Conservation (phyloP, 257 asterid species). For the Plantago elongata region DNA sequence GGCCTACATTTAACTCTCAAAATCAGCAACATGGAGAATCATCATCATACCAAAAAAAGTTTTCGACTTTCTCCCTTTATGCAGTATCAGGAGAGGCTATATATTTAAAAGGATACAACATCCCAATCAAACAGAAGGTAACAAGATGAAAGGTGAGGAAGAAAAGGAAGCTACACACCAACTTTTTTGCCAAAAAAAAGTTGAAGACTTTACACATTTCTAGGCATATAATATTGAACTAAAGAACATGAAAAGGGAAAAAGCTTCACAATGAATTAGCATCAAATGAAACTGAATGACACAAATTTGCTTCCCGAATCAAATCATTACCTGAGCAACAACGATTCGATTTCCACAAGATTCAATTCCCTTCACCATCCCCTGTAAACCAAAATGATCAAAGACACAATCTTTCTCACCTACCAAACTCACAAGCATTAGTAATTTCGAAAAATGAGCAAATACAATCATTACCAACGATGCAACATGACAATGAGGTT, state of each 20-base stretch:
- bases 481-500: constrained; percentile 29
- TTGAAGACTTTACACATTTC: too few relatives aligned
- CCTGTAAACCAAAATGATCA: constrained; percentile 27
- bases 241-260: too few relatives aligned
- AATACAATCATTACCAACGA: constrained; percentile 35
- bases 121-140: background rate
- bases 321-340: constrained; percentile 33
- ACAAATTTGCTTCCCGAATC: background rate
- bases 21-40: constrained; percentile 11
- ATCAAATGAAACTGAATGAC: too few relatives aligned
- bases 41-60: background rate
- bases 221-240: too few relatives aligned
- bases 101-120: background rate
- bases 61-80: background rate
- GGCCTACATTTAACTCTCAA: constrained; percentile 37
- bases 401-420: background rate
- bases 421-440: constrained; percentile 10
- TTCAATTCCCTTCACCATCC: constrained; percentile 26
- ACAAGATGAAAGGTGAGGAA: background rate
- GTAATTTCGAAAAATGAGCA: background rate
- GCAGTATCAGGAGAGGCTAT: background rate
- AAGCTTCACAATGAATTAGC: too few relatives aligned
- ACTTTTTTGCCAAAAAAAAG: too few relatives aligned
- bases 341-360: constrained; percentile 21
- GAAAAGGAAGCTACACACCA: too few relatives aligned